Conservation (phyloP, 2,329 filamentous ascomycete species). For the Blastomyces silverae region DNA sequence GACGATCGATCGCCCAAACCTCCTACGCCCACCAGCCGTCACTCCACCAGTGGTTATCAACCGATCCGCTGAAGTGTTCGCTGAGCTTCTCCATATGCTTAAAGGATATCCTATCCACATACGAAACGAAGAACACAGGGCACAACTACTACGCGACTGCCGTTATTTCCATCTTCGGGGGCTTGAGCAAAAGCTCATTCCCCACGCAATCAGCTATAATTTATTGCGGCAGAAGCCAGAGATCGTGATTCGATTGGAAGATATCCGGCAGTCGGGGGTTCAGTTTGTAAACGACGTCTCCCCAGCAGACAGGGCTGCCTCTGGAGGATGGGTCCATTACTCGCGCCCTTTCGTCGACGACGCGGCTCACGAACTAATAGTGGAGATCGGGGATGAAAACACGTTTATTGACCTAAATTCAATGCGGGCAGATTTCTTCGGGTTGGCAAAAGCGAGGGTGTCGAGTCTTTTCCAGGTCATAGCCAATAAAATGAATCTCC, state of each 20-base stretch:
- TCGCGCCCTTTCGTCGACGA: slow-evolving; percentile 81
- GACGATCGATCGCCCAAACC: slow-evolving; percentile 68
- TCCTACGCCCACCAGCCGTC: slow-evolving; percentile 82
- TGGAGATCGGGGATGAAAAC: slow-evolving; percentile 68
- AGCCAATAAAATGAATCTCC: slow-evolving; percentile 69
- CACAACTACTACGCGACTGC: slow-evolving; percentile 72
- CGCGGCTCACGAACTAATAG: slow-evolving; percentile 61
- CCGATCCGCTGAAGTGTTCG: slow-evolving; percentile 75
- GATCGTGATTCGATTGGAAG: slow-evolving; percentile 72
- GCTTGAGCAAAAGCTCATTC: slow-evolving; percentile 77
- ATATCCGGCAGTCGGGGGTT: slow-evolving; percentile 82
- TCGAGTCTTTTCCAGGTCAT: slow-evolving; percentile 70
- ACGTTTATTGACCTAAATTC: slow-evolving; percentile 51
- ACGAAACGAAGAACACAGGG: slow-evolving; percentile 66
- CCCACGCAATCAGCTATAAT: slow-evolving; percentile 70
- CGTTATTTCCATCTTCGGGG: slow-evolving; percentile 91
- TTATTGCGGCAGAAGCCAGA: slow-evolving; percentile 60
- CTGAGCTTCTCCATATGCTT: slow-evolving; percentile 71
- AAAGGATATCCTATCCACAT: slow-evolving; percentile 78
- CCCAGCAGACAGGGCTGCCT: slow-evolving; percentile 20
- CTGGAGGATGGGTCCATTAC: slow-evolving; percentile 62
- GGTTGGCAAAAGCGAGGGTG: slow-evolving; percentile 62
- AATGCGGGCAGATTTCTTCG: slow-evolving; percentile 64
- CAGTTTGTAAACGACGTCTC: slow-evolving; percentile 52
- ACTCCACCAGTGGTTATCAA: slow-evolving; percentile 73